Evolutionary conservation across 176 grass and related monocot species (phyloP).

Genomic region (Paspalum notatum): DNA sequence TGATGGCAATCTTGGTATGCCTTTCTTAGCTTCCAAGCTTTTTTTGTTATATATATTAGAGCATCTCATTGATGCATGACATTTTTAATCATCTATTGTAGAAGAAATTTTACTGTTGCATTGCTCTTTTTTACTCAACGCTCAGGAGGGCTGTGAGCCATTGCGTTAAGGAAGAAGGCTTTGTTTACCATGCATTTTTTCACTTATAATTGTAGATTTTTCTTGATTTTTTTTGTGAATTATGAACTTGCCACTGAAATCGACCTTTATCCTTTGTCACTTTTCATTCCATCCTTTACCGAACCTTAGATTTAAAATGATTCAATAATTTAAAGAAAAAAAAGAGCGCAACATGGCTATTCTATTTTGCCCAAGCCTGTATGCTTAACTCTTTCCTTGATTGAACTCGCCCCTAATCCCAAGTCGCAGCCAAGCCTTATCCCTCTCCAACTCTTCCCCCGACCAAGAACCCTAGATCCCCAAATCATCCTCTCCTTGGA

Average conservation of each 20-base stretch:
- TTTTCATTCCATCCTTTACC: background rate
- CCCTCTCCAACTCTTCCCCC: too few relatives aligned
- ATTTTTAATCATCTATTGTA: background rate
- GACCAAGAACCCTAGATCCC: background rate
- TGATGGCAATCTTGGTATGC: slow-evolving; percentile 44
- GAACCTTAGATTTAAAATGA: background rate
- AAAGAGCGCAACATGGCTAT: background rate
- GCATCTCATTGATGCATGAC: background rate
- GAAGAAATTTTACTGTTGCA: background rate
- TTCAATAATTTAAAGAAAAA: background rate
- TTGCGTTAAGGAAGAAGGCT: too few relatives aligned
- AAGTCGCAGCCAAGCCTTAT: too few relatives aligned
- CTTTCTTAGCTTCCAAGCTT: slow-evolving; percentile 14
- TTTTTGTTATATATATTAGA: slow-evolving; percentile 8
- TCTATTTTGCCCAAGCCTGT: background rate
- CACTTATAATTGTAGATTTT: too few relatives aligned
- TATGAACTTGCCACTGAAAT: background rate
- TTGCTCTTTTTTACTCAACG: too few relatives aligned
- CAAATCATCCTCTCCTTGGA: background rate
- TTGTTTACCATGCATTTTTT: too few relatives aligned
- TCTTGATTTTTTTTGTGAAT: too few relatives aligned
- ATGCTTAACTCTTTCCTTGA: background rate
- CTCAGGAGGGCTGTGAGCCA: too few relatives aligned
- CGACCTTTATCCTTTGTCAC: background rate
- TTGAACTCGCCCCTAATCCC: background rate